Conservation (phyloP, 148 eudicot species). For the Heliosperma pusillum region DNA sequence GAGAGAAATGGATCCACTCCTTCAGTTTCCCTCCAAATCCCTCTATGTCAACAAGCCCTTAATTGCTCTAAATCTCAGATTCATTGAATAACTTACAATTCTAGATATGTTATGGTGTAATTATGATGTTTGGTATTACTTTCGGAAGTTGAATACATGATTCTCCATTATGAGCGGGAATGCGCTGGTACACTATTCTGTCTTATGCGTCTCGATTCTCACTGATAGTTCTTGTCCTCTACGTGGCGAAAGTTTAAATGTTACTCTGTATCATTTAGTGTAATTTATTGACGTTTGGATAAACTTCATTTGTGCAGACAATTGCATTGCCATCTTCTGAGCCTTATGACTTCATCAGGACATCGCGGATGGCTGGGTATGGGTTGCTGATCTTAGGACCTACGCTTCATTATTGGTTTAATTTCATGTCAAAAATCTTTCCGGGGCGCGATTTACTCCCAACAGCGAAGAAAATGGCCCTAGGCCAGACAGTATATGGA, state of each 20-base stretch:
- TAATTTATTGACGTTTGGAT: not conserved
- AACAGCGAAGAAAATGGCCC: slow-evolving; percentile 68
- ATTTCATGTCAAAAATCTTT: slow-evolving; percentile 52
- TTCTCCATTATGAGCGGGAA: no score
- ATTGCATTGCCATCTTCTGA: slow-evolving; percentile 46
- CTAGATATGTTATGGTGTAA: no score
- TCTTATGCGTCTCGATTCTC: not conserved
- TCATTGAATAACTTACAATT: no score
- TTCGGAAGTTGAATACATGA: no score
- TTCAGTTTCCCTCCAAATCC: no score
- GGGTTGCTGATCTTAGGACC: slow-evolving; percentile 84
- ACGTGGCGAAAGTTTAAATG: not conserved
- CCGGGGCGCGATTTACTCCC: slow-evolving; percentile 70
- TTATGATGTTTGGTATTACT: no score
- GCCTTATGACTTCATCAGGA: slow-evolving; percentile 61
- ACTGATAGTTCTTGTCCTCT: no score
- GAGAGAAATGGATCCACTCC: no score
- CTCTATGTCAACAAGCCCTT: no score
- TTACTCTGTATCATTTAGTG: no score
- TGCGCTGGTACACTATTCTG: not conserved
- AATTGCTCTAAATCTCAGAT: no score
- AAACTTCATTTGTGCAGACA: slow-evolving; percentile 39
- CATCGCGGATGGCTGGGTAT: slow-evolving; percentile 83
- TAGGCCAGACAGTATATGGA: slow-evolving; percentile 78
- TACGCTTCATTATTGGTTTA: slow-evolving; percentile 88